These are phyloP conservation scores for Cryptococcus sp. DNA, from an alignment of 1,284 basidiomycete genomes.

Conservation along the genomic window DNA sequence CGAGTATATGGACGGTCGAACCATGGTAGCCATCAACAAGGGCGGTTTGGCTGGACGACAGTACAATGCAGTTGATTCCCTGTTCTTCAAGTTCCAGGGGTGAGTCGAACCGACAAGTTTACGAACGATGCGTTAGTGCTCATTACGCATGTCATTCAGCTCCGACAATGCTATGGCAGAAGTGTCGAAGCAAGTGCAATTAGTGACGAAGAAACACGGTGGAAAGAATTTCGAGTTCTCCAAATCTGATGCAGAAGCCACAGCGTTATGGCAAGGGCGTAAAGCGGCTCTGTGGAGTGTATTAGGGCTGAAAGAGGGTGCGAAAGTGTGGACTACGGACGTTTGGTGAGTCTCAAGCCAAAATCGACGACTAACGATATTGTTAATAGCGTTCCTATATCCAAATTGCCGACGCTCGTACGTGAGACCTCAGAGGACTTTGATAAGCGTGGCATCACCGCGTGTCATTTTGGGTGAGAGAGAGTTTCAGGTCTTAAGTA, in stretches of 20 bases:
- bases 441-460: conserved; percentile 60
- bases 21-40: conserved; percentile 69
- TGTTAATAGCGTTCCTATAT: conserved; percentile 68
- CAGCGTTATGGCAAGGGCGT: conserved; percentile 77
- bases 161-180: conserved; percentile 64
- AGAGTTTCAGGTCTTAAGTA: no score
- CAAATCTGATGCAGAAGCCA: conserved; percentile 66
- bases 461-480: conserved; percentile 56
- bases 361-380: background rate
- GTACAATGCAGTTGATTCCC: conserved; percentile 69
- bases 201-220: conserved; percentile 66
- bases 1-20: conserved; percentile 71
- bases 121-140: background rate
- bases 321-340: conserved; percentile 76
- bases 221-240: conserved; percentile 72
- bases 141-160: conserved; percentile 20
- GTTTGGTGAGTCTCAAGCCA: conserved; percentile 64
- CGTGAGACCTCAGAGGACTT: conserved; percentile 75
- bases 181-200: conserved; percentile 62
- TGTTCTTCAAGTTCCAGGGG: conserved; percentile 90
- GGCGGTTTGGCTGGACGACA: conserved; percentile 60
- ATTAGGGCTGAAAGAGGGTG: conserved; percentile 65
- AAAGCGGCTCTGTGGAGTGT: conserved; percentile 79
- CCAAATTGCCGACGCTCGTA: conserved; percentile 72
- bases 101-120: conserved; percentile 9